Percentiles rank a stretch among this genome's conserved stretches.
These are phyloP conservation scores for Flaveria trinervia DNA, from an alignment of 129 eudicot species.

Conservation along the genomic window DNA sequence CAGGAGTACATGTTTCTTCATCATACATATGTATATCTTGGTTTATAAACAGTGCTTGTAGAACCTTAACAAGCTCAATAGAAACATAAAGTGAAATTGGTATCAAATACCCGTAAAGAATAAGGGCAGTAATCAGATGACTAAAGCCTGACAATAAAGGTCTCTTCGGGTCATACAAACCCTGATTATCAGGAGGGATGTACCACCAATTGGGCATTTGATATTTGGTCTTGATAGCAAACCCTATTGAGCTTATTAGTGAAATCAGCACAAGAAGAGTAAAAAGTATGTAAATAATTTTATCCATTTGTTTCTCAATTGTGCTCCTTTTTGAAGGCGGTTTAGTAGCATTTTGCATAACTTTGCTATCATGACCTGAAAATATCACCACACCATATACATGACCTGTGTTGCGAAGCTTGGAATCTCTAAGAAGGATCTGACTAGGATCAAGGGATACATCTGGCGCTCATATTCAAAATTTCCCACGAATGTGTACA, in stretches of 20 bases:
- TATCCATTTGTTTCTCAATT: conserved; percentile 50
- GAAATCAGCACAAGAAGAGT: conserved; percentile 45
- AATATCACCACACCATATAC: conserved; percentile 51
- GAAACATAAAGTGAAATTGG: conserved; percentile 57
- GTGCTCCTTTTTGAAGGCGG: conserved; percentile 57
- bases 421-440: conserved; percentile 51
- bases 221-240: conserved; percentile 39
- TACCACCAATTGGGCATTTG: conserved; percentile 56
- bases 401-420: conserved; percentile 48
- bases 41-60: conserved; percentile 54
- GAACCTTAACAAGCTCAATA: conserved; percentile 49
- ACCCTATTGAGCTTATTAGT: conserved; percentile 47
- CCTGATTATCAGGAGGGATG: conserved; percentile 31
- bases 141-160: conserved; percentile 31
- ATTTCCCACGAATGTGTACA: conserved; percentile 49
- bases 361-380: conserved; percentile 54
- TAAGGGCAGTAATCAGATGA: conserved; percentile 52
- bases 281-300: conserved; percentile 47
- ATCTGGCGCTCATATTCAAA: conserved; percentile 38
- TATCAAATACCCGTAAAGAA: conserved; percentile 52
- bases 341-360: conserved; percentile 55
- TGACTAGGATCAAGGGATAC: conserved; percentile 47
- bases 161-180: conserved; percentile 32
- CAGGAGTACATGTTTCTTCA: conserved; percentile 49
- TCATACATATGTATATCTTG: conserved; percentile 52